Percentiles rank a stretch among this genome's conserved stretches.
Conservation (phyloP, 345 rosid genomes). For the Acer saccharum region DNA sequence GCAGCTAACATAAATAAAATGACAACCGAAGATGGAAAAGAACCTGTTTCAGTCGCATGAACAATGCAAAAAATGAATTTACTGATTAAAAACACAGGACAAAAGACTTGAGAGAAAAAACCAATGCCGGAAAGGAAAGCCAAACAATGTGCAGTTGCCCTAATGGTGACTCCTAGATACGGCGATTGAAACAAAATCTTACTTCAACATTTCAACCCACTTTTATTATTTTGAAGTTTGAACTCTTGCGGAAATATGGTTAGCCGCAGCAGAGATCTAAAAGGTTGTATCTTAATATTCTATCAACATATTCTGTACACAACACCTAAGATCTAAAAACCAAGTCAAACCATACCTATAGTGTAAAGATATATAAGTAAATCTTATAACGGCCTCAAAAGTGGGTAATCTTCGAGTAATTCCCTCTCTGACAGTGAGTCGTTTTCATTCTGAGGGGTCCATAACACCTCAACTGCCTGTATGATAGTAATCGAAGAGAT, state of each 20-base stretch:
- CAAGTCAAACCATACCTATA: slow-evolving; percentile 21
- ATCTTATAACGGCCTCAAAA: slow-evolving; percentile 75
- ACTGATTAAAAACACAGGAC: not conserved
- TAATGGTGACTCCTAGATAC: not conserved
- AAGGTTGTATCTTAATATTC: not conserved
- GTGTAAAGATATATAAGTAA: slow-evolving; percentile 17
- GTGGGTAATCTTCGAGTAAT: slow-evolving; percentile 86
- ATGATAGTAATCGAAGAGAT: slow-evolving; percentile 18
- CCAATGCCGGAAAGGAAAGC: not conserved
- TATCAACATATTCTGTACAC: slow-evolving; percentile 33
- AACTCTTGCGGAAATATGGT: not conserved
- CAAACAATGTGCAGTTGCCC: not conserved
- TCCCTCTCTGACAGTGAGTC: slow-evolving; percentile 75
- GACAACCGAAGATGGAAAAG: not conserved
- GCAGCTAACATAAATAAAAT: not conserved
- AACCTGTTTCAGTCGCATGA: not conserved
- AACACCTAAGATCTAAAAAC: slow-evolving; percentile 8
- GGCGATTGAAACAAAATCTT: not conserved
- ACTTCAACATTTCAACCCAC: not conserved
- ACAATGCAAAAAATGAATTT: not conserved
- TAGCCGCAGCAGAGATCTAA: not conserved
- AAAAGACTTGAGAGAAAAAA: not conserved
- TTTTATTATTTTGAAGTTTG: not conserved
- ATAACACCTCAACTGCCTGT: slow-evolving; percentile 94
- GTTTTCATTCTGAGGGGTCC: slow-evolving; percentile 93